Percentiles rank a stretch among this genome's conserved stretches.
Evolutionary conservation across 1,284 basidiomycete genomes (phyloP).

Genomic region (Pascua guehoae): DNA sequence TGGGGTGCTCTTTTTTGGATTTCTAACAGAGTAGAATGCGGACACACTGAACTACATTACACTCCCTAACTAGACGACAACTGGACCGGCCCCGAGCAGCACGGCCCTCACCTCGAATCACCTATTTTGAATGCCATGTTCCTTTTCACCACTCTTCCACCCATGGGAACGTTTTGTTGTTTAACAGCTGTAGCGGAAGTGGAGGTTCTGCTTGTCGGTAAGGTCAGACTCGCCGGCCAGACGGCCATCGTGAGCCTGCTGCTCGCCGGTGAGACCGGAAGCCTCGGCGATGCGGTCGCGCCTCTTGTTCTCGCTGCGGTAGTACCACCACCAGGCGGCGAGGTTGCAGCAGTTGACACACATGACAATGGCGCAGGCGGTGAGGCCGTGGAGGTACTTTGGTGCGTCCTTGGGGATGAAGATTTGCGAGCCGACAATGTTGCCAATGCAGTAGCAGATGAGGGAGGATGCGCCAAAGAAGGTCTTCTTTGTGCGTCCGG

Average conservation of each 20-base stretch:
- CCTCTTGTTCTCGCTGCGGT: constrained; percentile 19
- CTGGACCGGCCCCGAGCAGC: too few relatives aligned
- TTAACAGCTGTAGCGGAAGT: constrained; percentile 11
- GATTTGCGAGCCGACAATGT: constrained; percentile 27
- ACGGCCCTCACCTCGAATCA: too few relatives aligned
- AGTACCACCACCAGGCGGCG: constrained; percentile 25
- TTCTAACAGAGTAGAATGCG: too few relatives aligned
- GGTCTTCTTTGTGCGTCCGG: constrained; percentile 35
- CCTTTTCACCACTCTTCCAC: too few relatives aligned
- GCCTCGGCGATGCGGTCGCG: constrained; percentile 21
- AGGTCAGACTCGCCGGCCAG: constrained; percentile 29
- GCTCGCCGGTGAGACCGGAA: constrained; percentile 22
- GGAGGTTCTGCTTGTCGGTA: constrained; percentile 19
- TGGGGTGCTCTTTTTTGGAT: too few relatives aligned
- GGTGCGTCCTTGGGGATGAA: constrained; percentile 26
- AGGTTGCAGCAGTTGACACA: constrained; percentile 16
- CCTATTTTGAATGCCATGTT: too few relatives aligned
- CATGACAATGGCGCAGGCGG: constrained; percentile 24
- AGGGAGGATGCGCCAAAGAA: constrained; percentile 16
- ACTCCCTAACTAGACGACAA: too few relatives aligned
- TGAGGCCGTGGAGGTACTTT: constrained; percentile 19
- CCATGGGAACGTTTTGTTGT: too few relatives aligned
- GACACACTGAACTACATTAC: too few relatives aligned
- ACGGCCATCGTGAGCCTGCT: constrained; percentile 20
- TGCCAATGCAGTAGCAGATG: constrained; percentile 33